Evolutionary conservation across 2,329 filamentous ascomycete genomes (phyloP).

Genomic region (Neoarthrinium moseri): DNA sequence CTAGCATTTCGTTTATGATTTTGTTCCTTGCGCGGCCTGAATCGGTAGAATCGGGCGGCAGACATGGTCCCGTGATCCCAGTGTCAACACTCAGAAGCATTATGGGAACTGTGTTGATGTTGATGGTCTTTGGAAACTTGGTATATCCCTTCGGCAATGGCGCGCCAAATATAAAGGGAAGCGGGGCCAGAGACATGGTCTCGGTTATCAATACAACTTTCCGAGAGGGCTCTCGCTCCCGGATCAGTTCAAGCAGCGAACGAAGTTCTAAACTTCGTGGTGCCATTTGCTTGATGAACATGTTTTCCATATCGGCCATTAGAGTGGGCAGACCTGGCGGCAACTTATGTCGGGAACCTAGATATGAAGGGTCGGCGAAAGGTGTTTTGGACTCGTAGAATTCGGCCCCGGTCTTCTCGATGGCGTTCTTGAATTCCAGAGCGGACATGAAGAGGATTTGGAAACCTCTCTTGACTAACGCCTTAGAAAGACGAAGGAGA

Average conservation of each 20-base stretch:
- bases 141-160: conserved; percentile 23
- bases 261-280: neutral
- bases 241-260: conserved; percentile 18
- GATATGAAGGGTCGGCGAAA: conserved; percentile 1
- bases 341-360: conserved; percentile 4
- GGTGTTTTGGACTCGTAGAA: conserved; percentile 16
- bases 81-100: conserved; percentile 28
- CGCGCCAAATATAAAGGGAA: conserved; percentile 25
- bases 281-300: conserved; percentile 19
- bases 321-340: conserved; percentile 12
- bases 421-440: conserved; percentile 16
- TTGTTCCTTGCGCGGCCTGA: conserved; percentile 28
- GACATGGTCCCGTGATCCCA: conserved; percentile 26
- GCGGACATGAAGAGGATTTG: conserved; percentile 17
- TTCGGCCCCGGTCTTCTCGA: conserved; percentile 21
- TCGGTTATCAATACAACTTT: conserved; percentile 33
- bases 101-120: conserved; percentile 29
- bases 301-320: conserved; percentile 24
- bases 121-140: conserved; percentile 25
- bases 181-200: conserved; percentile 23
- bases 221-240: conserved; percentile 22
- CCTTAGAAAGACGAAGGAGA: conserved; percentile 23
- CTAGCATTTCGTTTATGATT: conserved; percentile 11
- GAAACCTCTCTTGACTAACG: conserved; percentile 19
- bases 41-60: conserved; percentile 26